These are phyloP conservation scores for Myxozyma neotropica DNA, from an alignment of 805 yeast genomes.

Conservation along the genomic window DNA sequence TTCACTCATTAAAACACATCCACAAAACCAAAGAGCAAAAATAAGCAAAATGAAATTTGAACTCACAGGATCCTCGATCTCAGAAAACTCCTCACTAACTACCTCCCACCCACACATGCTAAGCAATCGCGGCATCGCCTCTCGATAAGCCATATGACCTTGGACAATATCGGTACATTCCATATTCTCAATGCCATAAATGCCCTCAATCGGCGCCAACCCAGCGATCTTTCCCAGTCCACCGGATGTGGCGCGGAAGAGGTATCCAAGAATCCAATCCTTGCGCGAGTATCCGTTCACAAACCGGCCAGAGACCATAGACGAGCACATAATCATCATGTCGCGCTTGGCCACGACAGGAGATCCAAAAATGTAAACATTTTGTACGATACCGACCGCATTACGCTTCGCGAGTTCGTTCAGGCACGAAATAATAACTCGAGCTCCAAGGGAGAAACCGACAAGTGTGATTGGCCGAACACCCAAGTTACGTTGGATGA, in stretches of 20 bases:
- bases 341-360: constrained; percentile 81
- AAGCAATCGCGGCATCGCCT: constrained; percentile 83
- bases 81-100: constrained; percentile 85
- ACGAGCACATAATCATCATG: constrained; percentile 73
- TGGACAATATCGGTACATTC: constrained; percentile 86
- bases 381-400: constrained; percentile 85
- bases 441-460: constrained; percentile 92
- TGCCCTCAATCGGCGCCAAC: constrained; percentile 66
- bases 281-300: constrained; percentile 88
- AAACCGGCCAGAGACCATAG: constrained; percentile 86
- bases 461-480: constrained; percentile 88
- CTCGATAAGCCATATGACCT: constrained; percentile 98
- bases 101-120: constrained; percentile 75
- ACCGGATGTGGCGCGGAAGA: constrained; percentile 94
- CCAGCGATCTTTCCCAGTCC: constrained; percentile 93
- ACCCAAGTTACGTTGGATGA: constrained; percentile 84
- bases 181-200: constrained; percentile 73
- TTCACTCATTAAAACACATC: too few species aligned
- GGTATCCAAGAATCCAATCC: constrained; percentile 95
- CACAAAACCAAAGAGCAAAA: background rate
- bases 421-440: constrained; percentile 87
- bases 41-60: background rate
- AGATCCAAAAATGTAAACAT: constrained; percentile 83
- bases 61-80: constrained; percentile 79
- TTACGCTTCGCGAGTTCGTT: constrained; percentile 82